Evolutionary conservation across 2,329 filamentous ascomycete species (phyloP).

Genomic region (Colletotrichum liaoningense): DNA sequence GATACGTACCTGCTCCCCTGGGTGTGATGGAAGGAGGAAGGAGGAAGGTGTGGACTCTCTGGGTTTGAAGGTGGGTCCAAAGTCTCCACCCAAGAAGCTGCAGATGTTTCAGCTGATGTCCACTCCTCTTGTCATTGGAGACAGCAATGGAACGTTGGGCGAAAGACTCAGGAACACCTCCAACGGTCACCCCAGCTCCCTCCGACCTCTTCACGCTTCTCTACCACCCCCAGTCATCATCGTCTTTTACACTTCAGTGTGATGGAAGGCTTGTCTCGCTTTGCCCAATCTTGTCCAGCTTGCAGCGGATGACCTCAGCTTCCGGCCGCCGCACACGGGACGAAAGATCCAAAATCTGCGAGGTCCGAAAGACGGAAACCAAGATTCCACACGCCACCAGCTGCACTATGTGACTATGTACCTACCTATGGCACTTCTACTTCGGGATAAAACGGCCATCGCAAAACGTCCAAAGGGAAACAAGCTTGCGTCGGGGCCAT

Average conservation of each 20-base stretch:
- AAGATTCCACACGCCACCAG: not conserved
- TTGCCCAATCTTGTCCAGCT: constrained; percentile 9
- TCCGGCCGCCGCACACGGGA: constrained; percentile 31
- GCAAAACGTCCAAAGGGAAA: not conserved
- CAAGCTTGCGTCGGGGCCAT: not conserved
- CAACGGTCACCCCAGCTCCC: constrained; percentile 32
- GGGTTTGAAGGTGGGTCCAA: not conserved
- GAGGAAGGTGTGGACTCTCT: not conserved
- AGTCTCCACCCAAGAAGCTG: constrained; percentile 14
- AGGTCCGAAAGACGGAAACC: constrained; percentile 11
- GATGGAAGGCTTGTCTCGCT: not conserved
- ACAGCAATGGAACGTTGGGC: constrained; percentile 33
- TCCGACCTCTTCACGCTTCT: not conserved
- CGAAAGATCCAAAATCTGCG: constrained; percentile 11
- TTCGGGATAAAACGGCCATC: not conserved
- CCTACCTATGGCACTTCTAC: not conserved
- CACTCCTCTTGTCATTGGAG: constrained; percentile 35
- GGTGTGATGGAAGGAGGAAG: not conserved
- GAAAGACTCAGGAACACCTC: constrained; percentile 31
- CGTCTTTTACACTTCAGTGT: not conserved
- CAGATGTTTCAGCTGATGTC: constrained; percentile 37
- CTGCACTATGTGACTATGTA: too few species aligned
- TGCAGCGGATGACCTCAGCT: constrained; percentile 22
- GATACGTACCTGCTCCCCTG: not conserved
- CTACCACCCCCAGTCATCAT: not conserved